A percentile compares a stretch with the other conserved stretches of the same genome.
These are phyloP conservation scores for Medicago truncatula DNA, from an alignment of 306 rosid genomes.

Conservation along the genomic window MtrunA17r5.0-ANR NC_053047.1:40349501-40350000, in stretches of 20 bases:
- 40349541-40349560: constrained; percentile 56
- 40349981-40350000: constrained; percentile 17
- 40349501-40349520: constrained; percentile 34
- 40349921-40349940: too few relatives aligned
- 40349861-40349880: too few relatives aligned
- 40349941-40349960: too few relatives aligned
- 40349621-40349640: constrained; percentile 77
- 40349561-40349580: constrained; percentile 71
- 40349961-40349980: background rate
- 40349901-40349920: too few relatives aligned
- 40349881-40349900: too few relatives aligned
- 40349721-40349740: too few relatives aligned
- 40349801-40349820: too few relatives aligned
- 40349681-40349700: background rate
- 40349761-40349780: too few relatives aligned
- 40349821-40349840: too few relatives aligned
- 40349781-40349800: too few relatives aligned
- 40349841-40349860: too few relatives aligned
- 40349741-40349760: too few relatives aligned
- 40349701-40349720: background rate
- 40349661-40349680: constrained; percentile 76
- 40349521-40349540: constrained; percentile 46
- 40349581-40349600: constrained; percentile 57
- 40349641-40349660: constrained; percentile 62
- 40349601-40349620: constrained; percentile 90